Percentiles rank a stretch among this genome's conserved stretches.
phyloP scores from a whole-genome alignment of 1,139 yeast species.

The Blastobotrys ciferrii region DNA sequence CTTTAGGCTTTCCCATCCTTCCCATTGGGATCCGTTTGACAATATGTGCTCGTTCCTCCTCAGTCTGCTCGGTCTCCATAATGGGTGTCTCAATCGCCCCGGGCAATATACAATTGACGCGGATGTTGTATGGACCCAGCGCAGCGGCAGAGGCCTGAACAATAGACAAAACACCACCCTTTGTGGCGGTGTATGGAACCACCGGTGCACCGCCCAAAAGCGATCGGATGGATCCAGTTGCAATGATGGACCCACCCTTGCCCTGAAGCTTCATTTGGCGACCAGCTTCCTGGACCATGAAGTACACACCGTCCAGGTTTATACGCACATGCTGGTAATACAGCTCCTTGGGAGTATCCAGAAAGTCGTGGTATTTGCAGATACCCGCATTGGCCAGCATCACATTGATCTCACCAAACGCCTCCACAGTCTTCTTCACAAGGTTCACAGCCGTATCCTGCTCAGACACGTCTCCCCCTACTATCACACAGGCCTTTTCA shows the following conservation, averaged over 20 bases:
- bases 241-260: slow-evolving; percentile 49
- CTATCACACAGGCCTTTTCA: slow-evolving; percentile 33
- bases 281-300: slow-evolving; percentile 47
- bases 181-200: slow-evolving; percentile 49
- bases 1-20: slow-evolving; percentile 45
- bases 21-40: slow-evolving; percentile 44
- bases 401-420: slow-evolving; percentile 44
- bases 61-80: slow-evolving; percentile 43
- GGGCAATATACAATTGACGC: slow-evolving; percentile 44
- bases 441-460: slow-evolving; percentile 41
- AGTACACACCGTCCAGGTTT: slow-evolving; percentile 47
- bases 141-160: slow-evolving; percentile 48
- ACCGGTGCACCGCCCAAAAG: slow-evolving; percentile 33
- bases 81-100: slow-evolving; percentile 47
- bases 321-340: slow-evolving; percentile 42
- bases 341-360: slow-evolving; percentile 38
- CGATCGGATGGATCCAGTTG: slow-evolving; percentile 39
- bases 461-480: slow-evolving; percentile 45
- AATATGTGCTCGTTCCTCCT: slow-evolving; percentile 38
- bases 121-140: slow-evolving; percentile 37
- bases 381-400: slow-evolving; percentile 52
- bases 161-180: slow-evolving; percentile 47
- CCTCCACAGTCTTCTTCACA: slow-evolving; percentile 38
- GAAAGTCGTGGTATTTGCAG: slow-evolving; percentile 39
- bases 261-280: slow-evolving; percentile 46